phyloP scores from a whole-genome alignment of 1,284 basidiomycete genomes.

The Boletellus deceptivus region DNA sequence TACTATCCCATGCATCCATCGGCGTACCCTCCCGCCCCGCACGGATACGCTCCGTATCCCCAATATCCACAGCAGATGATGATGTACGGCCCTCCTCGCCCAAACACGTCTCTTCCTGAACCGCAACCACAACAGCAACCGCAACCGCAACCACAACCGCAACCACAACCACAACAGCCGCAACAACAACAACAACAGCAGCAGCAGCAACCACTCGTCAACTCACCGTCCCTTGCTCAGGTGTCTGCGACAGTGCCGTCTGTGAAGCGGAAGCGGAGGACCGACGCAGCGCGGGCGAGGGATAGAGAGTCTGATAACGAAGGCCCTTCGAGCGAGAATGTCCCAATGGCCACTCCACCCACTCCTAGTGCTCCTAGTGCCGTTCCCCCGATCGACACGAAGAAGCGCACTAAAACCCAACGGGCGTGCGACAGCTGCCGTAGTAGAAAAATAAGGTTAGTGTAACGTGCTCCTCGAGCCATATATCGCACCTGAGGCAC shows the following conservation, averaged over 20 bases:
- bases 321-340: conserved; percentile 48
- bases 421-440: conserved; percentile 91
- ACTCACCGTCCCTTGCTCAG: conserved; percentile 35
- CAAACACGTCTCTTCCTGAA: conserved; percentile 31
- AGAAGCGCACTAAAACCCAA: conserved; percentile 88
- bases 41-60: conserved; percentile 54
- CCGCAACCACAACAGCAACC: conserved; percentile 17
- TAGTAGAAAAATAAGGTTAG: conserved; percentile 84
- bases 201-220: conserved; percentile 25
- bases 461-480: conserved; percentile 17
- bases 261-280: conserved; percentile 68
- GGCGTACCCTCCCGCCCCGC: conserved; percentile 47
- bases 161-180: conserved; percentile 27
- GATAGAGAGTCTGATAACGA: conserved; percentile 60
- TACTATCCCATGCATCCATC: conserved; percentile 62
- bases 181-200: conserved; percentile 28
- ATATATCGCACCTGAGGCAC: conserved; percentile 19
- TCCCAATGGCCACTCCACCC: conserved; percentile 34
- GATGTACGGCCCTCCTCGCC: conserved; percentile 55
- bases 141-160: conserved; percentile 25
- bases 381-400: conserved; percentile 49
- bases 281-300: conserved; percentile 40
- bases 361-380: conserved; percentile 21
- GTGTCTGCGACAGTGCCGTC: conserved; percentile 35
- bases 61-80: conserved; percentile 65